Evolutionary conservation across 805 yeast species (phyloP).

Genomic region (Kluyveromyces lactis): DNA sequence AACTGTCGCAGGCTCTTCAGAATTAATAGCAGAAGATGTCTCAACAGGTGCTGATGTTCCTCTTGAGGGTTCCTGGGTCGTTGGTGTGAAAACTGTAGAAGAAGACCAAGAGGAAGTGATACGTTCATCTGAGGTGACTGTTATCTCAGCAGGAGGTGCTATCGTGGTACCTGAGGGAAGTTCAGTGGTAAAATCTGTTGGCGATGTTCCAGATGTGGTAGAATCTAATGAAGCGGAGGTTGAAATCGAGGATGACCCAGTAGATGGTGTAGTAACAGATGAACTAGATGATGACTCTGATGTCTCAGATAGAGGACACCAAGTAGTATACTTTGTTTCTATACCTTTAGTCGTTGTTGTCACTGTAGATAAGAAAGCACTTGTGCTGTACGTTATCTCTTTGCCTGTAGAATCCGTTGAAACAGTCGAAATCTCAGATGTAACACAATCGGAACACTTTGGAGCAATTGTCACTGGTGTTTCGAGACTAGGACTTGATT

Average conservation of each 20-base stretch:
- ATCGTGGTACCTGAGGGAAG: too few species aligned
- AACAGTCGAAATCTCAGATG: not conserved
- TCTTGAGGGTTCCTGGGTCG: too few species aligned
- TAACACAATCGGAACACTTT: not conserved
- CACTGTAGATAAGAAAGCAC: constrained; percentile 3
- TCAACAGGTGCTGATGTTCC: not conserved
- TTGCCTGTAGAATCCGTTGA: constrained; percentile 1
- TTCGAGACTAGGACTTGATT: not conserved
- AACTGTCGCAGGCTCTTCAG: not conserved
- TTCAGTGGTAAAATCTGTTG: too few species aligned
- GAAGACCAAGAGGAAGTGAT: too few species aligned
- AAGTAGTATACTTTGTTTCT: constrained; percentile 22
- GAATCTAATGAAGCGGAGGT: too few species aligned
- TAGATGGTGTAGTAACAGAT: too few species aligned
- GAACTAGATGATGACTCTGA: not conserved
- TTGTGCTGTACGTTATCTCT: constrained; percentile 4
- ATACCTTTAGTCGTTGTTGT: constrained; percentile 18
- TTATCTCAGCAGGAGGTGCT: too few species aligned
- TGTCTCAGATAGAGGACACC: constrained; percentile 8
- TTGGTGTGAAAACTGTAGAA: too few species aligned
- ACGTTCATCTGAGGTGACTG: too few species aligned
- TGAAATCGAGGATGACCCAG: too few species aligned
- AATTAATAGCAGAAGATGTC: not conserved
- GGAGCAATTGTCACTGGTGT: not conserved
- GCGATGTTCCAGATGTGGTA: too few species aligned